Percentiles rank a stretch among this genome's conserved stretches.
These are phyloP conservation scores for Microsporum ferrugineum DNA, from an alignment of 2,329 filamentous ascomycete species.

Conservation along the genomic window DNA sequence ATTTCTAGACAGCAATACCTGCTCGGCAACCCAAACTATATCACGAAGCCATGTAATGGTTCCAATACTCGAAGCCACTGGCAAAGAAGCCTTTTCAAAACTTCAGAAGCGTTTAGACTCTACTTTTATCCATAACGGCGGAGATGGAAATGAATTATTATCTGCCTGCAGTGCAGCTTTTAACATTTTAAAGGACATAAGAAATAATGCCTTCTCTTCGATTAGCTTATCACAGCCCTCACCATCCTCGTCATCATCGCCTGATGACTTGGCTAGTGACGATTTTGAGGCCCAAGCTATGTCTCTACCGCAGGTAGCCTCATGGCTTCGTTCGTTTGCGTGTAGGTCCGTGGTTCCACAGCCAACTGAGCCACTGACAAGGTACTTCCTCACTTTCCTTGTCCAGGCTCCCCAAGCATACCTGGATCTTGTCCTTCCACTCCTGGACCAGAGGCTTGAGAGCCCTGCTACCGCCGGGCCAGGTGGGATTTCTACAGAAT, in stretches of 20 bases:
- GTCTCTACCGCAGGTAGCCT: slow-evolving; percentile 3
- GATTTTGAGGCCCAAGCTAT: neutral
- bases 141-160: neutral
- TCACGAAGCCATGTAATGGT: neutral
- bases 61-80: neutral
- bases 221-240: neutral
- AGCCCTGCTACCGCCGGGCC: neutral
- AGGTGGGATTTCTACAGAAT: slow-evolving; percentile 1
- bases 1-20: neutral
- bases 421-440: slow-evolving; percentile 5
- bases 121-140: neutral
- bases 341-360: slow-evolving; percentile 3
- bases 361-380: slow-evolving; percentile 6
- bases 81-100: neutral
- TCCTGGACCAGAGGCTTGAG: slow-evolving; percentile 7
- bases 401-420: slow-evolving; percentile 5
- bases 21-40: neutral
- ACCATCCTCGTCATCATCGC: neutral
- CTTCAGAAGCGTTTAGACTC: slow-evolving; percentile 3
- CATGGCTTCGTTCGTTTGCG: slow-evolving; percentile 5
- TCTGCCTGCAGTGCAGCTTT: slow-evolving; percentile 5
- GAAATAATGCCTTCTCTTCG: slow-evolving; percentile 2
- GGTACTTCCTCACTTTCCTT: slow-evolving; percentile 6
- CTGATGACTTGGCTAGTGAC: neutral
- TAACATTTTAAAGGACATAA: slow-evolving; percentile 1